phyloP scores from a whole-genome alignment of 2,329 filamentous ascomycete genomes.

The Conoideocrella luteorostrata region DNA sequence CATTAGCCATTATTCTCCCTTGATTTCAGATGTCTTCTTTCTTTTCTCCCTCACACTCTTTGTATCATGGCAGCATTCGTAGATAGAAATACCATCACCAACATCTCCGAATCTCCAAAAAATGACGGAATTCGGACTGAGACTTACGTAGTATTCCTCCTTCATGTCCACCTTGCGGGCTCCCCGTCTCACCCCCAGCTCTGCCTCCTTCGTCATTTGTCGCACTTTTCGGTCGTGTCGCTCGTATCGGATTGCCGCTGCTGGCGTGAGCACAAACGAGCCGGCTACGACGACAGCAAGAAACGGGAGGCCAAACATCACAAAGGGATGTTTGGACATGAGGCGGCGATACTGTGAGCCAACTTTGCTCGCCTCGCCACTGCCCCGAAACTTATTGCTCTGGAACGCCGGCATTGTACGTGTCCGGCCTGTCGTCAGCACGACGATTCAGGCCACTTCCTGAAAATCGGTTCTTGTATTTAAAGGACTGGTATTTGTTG shows the following conservation, averaged over 20 bases:
- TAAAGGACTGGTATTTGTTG: no score
- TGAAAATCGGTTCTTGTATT: no score
- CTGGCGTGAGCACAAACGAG: conserved; percentile 90
- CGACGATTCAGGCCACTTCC: no score
- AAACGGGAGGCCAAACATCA: conserved; percentile 91
- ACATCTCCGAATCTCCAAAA: no score
- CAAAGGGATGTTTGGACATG: conserved; percentile 76
- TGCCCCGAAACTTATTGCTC: conserved; percentile 63
- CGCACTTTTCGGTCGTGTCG: conserved; percentile 84
- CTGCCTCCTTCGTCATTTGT: conserved; percentile 79
- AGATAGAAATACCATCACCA: not conserved
- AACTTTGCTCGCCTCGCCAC: conserved; percentile 60
- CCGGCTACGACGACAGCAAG: conserved; percentile 82
- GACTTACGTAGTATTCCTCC: conserved; percentile 80
- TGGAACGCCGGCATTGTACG: conserved; percentile 47
- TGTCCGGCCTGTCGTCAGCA: not conserved
- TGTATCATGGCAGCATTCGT: not conserved
- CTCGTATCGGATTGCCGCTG: conserved; percentile 90
- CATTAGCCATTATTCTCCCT: conserved; percentile 2
- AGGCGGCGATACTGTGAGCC: conserved; percentile 70
- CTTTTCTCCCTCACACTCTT: no score
- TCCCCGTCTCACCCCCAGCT: conserved; percentile 69
- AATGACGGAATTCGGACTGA: not conserved
- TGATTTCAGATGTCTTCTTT: no score
- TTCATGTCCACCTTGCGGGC: conserved; percentile 69